Conservation (phyloP, 164 flowering plant species). For the Saururus chinensis region DNA sequence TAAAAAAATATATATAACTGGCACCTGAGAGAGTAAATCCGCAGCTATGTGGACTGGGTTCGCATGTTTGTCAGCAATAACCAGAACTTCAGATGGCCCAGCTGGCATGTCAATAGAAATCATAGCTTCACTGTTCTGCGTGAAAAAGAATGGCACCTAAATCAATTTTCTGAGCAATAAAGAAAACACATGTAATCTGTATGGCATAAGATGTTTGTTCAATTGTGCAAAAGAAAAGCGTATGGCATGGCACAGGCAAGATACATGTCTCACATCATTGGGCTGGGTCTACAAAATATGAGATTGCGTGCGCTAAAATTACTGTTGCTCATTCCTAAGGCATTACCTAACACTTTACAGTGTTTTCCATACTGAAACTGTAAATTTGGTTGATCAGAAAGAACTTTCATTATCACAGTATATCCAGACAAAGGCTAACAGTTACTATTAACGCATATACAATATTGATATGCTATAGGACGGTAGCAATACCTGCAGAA, state of each 20-base stretch:
- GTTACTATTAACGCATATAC: too few relatives aligned
- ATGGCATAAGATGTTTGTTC: neutral
- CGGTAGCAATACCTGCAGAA: constrained; percentile 60
- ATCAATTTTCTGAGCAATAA: neutral
- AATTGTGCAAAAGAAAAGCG: neutral
- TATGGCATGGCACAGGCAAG: too few relatives aligned
- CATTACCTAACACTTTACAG: too few relatives aligned
- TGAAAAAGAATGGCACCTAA: neutral
- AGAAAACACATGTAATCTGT: neutral
- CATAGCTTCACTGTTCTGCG: constrained; percentile 98
- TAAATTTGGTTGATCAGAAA: too few relatives aligned
- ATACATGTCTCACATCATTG: too few relatives aligned
- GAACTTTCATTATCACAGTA: too few relatives aligned
- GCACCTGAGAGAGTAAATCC: constrained; percentile 92
- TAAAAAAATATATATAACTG: neutral
- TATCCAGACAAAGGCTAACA: neutral
- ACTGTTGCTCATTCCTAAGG: too few relatives aligned
- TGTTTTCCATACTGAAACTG: too few relatives aligned
- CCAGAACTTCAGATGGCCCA: constrained; percentile 96
- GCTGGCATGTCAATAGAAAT: constrained; percentile 99
- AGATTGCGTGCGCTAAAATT: too few relatives aligned
- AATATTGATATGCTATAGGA: neutral
- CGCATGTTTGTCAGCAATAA: constrained; percentile 87
- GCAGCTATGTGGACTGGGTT: constrained; percentile 88
- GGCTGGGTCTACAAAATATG: too few relatives aligned